Conservation (phyloP, 306 rosid genomes). For the Trichosanthes cucumerina region DNA sequence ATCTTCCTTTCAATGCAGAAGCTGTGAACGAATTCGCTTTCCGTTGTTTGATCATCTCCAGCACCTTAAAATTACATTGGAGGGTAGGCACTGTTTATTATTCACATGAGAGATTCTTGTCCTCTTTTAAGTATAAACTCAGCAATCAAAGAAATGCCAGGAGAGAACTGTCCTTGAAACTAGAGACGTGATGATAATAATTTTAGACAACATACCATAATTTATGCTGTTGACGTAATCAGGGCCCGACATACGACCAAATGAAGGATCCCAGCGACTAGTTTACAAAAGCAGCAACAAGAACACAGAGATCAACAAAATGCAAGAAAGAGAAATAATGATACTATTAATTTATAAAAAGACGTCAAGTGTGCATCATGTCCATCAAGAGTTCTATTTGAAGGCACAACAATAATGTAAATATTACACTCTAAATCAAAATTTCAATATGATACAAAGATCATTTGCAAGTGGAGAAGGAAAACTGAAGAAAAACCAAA, state of each 20-base stretch:
- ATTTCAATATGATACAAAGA: neutral
- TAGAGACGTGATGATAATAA: constrained; percentile 1
- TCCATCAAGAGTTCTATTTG: neutral
- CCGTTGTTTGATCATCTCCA: constrained; percentile 76
- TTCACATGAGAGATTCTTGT: constrained; percentile 2
- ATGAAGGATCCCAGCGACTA: constrained; percentile 88
- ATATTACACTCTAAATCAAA: neutral
- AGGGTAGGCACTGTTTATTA: neutral
- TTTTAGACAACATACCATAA: constrained; percentile 48
- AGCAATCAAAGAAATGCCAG: constrained; percentile 2
- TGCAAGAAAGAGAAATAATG: neutral
- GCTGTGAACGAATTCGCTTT: constrained; percentile 44
- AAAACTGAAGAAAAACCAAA: neutral
- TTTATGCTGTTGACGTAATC: constrained; percentile 61
- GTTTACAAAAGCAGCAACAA: constrained; percentile 23
- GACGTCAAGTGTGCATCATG: neutral
- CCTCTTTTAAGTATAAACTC: neutral
- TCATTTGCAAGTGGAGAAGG: neutral
- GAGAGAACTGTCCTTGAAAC: neutral
- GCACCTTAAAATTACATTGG: constrained; percentile 25
- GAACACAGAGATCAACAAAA: constrained; percentile 16
- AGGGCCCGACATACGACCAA: constrained; percentile 77
- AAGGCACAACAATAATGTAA: neutral
- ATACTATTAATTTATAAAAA: neutral
- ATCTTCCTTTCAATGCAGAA: constrained; percentile 71